These are phyloP conservation scores for Anethum foeniculum DNA, from an alignment of 140 eudicot genomes.

Conservation along the genomic window DNA sequence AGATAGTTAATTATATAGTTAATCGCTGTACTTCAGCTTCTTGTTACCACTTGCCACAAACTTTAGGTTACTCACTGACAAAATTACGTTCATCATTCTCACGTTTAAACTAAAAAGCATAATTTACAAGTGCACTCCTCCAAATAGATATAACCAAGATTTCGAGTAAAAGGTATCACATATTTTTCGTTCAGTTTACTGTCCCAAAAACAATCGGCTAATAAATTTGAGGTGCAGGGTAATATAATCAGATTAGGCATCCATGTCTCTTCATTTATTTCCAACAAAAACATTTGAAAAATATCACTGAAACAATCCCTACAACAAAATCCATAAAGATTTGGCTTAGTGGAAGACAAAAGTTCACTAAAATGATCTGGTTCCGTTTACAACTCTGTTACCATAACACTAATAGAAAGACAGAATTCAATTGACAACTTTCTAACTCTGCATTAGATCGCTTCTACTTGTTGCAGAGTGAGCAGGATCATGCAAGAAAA, in stretches of 20 bases:
- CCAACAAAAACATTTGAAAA: background rate
- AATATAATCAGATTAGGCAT: background rate
- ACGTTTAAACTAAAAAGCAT: background rate
- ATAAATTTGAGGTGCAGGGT: background rate
- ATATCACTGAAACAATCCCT: no score
- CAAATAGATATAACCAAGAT: background rate
- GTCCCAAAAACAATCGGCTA: background rate
- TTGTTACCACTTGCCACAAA: background rate
- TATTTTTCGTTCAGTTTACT: background rate
- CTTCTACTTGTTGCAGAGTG: background rate
- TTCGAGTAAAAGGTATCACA: background rate
- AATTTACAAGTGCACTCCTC: background rate
- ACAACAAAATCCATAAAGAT: background rate
- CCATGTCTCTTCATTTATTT: background rate
- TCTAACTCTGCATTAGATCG: background rate
- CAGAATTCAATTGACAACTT: background rate
- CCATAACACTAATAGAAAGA: background rate
- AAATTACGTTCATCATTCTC: background rate
- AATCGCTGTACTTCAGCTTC: background rate
- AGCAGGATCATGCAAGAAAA: background rate
- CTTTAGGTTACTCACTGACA: background rate
- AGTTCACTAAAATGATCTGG: conserved; percentile 3
- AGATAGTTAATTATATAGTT: background rate
- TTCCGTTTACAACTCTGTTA: background rate
- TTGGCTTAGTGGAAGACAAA: background rate